phyloP scores from a whole-genome alignment of 1,284 basidiomycete species.

The Tylopilus orsonianus region DNA sequence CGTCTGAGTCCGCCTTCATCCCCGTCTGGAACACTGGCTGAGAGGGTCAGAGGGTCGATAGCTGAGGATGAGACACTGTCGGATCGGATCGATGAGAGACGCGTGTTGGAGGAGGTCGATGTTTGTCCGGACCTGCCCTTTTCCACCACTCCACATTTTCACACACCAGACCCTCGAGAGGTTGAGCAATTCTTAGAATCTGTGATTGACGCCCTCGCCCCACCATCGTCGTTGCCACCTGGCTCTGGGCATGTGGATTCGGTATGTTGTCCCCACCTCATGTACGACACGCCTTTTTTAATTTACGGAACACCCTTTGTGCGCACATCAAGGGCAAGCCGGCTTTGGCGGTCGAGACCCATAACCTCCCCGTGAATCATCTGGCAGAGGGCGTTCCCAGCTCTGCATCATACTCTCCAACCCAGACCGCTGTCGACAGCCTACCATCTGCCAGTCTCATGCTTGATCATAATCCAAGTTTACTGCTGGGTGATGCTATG shows the following conservation, averaged over 20 bases:
- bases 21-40: slow-evolving; percentile 19
- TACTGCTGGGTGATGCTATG: slow-evolving; percentile 4
- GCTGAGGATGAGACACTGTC: slow-evolving; percentile 3
- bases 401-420: slow-evolving; percentile 12
- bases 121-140: slow-evolving; percentile 2
- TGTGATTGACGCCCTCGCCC: slow-evolving; percentile 19
- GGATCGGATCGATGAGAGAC: slow-evolving; percentile 10
- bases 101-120: neutral
- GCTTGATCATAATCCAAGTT: slow-evolving; percentile 7
- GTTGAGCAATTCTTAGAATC: slow-evolving; percentile 30
- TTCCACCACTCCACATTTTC: slow-evolving; percentile 6
- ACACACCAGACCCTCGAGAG: slow-evolving; percentile 26
- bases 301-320: slow-evolving; percentile 5
- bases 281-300: slow-evolving; percentile 7
- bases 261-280: slow-evolving; percentile 20
- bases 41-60: slow-evolving; percentile 20
- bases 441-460: slow-evolving; percentile 5
- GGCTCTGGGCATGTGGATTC: slow-evolving; percentile 5
- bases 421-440: slow-evolving; percentile 13
- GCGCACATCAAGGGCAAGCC: slow-evolving; percentile 8
- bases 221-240: slow-evolving; percentile 1
- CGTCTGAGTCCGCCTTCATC: slow-evolving; percentile 19
- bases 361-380: slow-evolving; percentile 11
- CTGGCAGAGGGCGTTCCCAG: slow-evolving; percentile 7
- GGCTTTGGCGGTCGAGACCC: slow-evolving; percentile 18